Evolutionary conservation across 805 yeast genomes (phyloP), one percentile per base, ranked within the genome.

Genomic region (Kodamaea neixiangensis): DNA sequence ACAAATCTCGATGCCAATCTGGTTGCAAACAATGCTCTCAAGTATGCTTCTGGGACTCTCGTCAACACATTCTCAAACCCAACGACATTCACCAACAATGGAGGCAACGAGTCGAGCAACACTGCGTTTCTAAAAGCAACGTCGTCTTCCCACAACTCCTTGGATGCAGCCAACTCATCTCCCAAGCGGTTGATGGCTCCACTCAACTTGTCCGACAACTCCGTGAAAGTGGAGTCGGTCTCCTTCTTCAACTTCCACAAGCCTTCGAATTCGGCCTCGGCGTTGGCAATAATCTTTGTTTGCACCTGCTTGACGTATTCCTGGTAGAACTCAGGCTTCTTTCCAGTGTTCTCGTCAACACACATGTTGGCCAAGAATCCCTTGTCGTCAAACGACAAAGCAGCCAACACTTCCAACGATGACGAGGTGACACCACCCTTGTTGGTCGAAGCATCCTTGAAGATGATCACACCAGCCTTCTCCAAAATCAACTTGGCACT

Each of bases 341-440:
- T 67, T 7, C 77, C 73, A n/a, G 77, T 69, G 11, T 58, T 58
- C n/a, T 77, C 76, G 55, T 82, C 82, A 46, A 84, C 79, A 67
- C 94, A 87, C 90, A 93, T 94, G 65, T 88, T 73, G 49, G 80
- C 71, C 61, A 86, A 79, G 76, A 93, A 94, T 33, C 84, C 88
- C 47, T 79, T 81, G 69, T 93, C 99, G 62, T 85, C 91, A 64
- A 94, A 86, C 2, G 97, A 86, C 54, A 93, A 81, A 2, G 99
- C 93, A 7, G 97, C 97, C 59, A 93, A 79, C 10, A 93, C 99
- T 71, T 93, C 99, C 60, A 89, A 77, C 1, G 97, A 92, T 1
- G 97, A 91, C 1, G 97, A 92, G 1, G 99, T 93, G 48, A 93
- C 99, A 74, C 99, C 99, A 64, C 99, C 99, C 73, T 93, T 93